Base-by-base conservation (phyloP, 768 basidiomycete species). In the Suillus placidus region DNA sequence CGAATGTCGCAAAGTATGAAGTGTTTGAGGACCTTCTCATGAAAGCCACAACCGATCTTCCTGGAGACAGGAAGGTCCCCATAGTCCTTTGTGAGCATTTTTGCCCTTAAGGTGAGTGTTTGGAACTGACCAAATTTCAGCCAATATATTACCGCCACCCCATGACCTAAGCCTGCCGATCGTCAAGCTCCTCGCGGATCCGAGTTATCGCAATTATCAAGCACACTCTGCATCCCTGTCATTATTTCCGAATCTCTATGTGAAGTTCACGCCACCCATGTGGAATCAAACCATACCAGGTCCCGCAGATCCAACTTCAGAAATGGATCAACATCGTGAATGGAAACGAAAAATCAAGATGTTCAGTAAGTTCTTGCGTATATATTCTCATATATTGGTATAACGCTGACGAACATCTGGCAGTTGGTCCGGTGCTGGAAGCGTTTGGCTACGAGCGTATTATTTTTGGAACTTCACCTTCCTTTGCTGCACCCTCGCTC, bases 381-480 rank as follows among this genome's bases (percentile, higher is more conserved):
- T n/a, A 70, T n/a, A 62, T 60, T 55, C n/a, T 61, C 7, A 62
- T n/a, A 32, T 35, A 9, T 47, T 32, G 12, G 12, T 13, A n/a
- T 20, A n/a, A 7, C 12, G 35, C 68, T 57, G 42, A 54, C 63
- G 37, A 13, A 35, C 56, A 4, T 35, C 63, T 26, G 54, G 5
- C 66, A 95, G 93, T 94, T 69, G 90, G 88, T 9, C 93, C 91
- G 18, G 89, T 90, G 43, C 78, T 94, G 67, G 93, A 95, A 74
- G 93, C 93, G 3, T 94, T 94, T 73, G 93, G 93, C 8, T 92
- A 86, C 71, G 83, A 91, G 71, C 86, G 93, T 61, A 93, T 95
- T 70, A 83, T 95, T 23, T 94, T 90, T 76, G 93, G 93, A 9
- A 90, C 92, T 10, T 88, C 92, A 1, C 86, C 90, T 38, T 86